Evolutionary conservation across 2,329 filamentous ascomycete genomes (phyloP), one percentile per base, ranked within the genome.

Genomic region (Zymoseptoria crescenta): DNA sequence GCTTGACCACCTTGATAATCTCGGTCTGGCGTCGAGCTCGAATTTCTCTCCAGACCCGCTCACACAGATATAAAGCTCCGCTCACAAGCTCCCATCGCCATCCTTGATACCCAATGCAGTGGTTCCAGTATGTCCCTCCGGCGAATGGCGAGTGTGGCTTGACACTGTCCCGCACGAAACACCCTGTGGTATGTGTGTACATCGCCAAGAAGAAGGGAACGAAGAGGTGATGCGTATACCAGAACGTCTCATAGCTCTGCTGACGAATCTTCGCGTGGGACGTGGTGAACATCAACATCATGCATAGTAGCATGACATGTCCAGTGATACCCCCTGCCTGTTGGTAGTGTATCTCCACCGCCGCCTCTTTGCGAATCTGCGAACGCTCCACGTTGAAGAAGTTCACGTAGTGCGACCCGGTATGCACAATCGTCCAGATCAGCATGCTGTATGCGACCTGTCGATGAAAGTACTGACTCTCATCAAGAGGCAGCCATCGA

Each of bases 161-260:
- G 5, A 80, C 74, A 1, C 86, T 87, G 72, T 96, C 92, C 66
- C 94, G 89, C 48, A 99, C 94, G 77, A 99, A 99, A 76, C 94
- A 99, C 60, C 91, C 92, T 7, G 89, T 90, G 1, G 94, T 93
- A 74, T 99, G 94, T 10, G 93, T 97, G 76, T 97, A 99, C 67
- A 99, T 85, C 52, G 84, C 93, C 51, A 99, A 81, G 70, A 97
- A 77, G 75, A 99, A 99, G 1, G 94, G 93, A 61, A 99, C 88
- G 70, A 97, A 97, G n/a, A 99, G 83, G 70, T 99, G 94, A 75
- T 99, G 94, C 0, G 91, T 96, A 76, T 99, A 99, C 94, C 94
- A 99, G 74, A 99, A 99, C 0, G 93, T 95, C 77, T 99, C 94
- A 72, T 92, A 99, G 0, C 91, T 96, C 73, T 99, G 94, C 73